Evolutionary conservation across 2,329 filamentous ascomycete genomes (phyloP).

Genomic region (Colletotrichum salicis): DNA sequence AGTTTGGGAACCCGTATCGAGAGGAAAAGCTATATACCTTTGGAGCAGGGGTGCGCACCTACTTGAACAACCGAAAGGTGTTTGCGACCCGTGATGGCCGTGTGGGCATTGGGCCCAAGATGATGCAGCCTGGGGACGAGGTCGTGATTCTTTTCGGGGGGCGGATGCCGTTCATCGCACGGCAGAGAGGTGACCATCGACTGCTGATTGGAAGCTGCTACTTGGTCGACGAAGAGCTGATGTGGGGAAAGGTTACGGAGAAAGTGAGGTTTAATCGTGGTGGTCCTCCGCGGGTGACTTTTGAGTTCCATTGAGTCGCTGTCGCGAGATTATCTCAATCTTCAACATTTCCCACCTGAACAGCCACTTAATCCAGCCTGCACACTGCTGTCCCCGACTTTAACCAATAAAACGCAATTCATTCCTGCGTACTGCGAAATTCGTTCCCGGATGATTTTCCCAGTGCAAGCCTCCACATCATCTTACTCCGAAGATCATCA

Average conservation of each 20-base stretch:
- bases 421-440: background rate
- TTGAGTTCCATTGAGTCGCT: conserved; percentile 15
- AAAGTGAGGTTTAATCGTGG: conserved; percentile 20
- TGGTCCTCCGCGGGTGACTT: conserved; percentile 12
- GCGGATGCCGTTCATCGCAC: conserved; percentile 34
- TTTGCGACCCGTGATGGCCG: conserved; percentile 30
- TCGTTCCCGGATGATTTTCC: background rate
- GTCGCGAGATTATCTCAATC: background rate
- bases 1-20: background rate
- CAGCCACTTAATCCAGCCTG: background rate
- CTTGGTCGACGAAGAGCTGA: conserved; percentile 34
- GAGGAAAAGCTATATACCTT: conserved; percentile 17
- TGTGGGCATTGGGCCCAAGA: conserved; percentile 33
- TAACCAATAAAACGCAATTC: background rate
- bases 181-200: conserved; percentile 18
- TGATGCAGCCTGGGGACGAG: conserved; percentile 33
- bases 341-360: background rate
- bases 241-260: conserved; percentile 32
- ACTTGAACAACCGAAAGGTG: conserved; percentile 15
- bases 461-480: background rate
- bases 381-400: background rate
- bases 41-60: conserved; percentile 3
- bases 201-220: conserved; percentile 33
- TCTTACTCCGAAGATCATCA: background rate
- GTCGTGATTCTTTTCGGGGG: conserved; percentile 34